Percentiles rank a stretch among this genome's conserved stretches.
These are phyloP conservation scores for Aspergillus clavatus DNA, from an alignment of 2,329 filamentous ascomycete genomes.

Conservation along the genomic window DNA sequence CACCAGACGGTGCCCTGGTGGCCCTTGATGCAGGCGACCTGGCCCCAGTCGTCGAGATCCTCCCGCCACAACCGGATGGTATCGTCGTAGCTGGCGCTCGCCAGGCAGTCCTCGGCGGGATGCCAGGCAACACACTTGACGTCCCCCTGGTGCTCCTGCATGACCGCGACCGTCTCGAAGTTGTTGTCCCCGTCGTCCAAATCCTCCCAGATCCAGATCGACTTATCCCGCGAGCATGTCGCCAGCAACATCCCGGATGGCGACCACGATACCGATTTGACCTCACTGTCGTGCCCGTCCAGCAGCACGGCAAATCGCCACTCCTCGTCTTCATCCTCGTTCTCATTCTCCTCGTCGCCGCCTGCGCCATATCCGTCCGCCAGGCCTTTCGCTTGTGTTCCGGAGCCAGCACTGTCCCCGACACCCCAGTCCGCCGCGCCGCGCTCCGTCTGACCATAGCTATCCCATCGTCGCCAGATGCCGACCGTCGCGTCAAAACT, in stretches of 20 bases:
- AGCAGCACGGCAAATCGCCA: slow-evolving; percentile 91
- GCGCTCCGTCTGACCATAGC: slow-evolving; percentile 24
- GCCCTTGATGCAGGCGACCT: slow-evolving; percentile 73
- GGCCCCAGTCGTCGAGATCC: slow-evolving; percentile 91
- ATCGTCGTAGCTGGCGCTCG: slow-evolving; percentile 91
- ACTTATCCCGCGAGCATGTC: slow-evolving; percentile 88
- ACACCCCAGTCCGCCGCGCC: slow-evolving; percentile 13
- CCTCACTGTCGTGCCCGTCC: slow-evolving; percentile 92
- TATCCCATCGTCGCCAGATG: slow-evolving; percentile 66
- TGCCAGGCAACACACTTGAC: slow-evolving; percentile 95
- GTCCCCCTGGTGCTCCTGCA: slow-evolving; percentile 91
- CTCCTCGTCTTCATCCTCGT: slow-evolving; percentile 60
- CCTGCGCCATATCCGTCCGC: slow-evolving; percentile 23
- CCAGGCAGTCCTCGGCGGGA: slow-evolving; percentile 72
- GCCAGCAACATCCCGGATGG: slow-evolving; percentile 72
- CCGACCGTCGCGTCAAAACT: slow-evolving; percentile 92
- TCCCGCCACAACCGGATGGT: slow-evolving; percentile 84
- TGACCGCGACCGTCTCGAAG: slow-evolving; percentile 91
- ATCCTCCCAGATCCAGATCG: slow-evolving; percentile 98
- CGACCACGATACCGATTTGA: slow-evolving; percentile 69
- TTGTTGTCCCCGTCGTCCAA: slow-evolving; percentile 80
- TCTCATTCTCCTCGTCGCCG: slow-evolving; percentile 18
- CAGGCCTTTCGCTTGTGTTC: slow-evolving; percentile 17
- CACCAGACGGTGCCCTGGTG: slow-evolving; percentile 89
- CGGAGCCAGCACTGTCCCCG: slow-evolving; percentile 14